A percentile compares a stretch with the other conserved stretches of the same genome.
Evolutionary conservation across 345 rosid genomes (phyloP).

Genomic region (Hirschfeldia incana): DNA sequence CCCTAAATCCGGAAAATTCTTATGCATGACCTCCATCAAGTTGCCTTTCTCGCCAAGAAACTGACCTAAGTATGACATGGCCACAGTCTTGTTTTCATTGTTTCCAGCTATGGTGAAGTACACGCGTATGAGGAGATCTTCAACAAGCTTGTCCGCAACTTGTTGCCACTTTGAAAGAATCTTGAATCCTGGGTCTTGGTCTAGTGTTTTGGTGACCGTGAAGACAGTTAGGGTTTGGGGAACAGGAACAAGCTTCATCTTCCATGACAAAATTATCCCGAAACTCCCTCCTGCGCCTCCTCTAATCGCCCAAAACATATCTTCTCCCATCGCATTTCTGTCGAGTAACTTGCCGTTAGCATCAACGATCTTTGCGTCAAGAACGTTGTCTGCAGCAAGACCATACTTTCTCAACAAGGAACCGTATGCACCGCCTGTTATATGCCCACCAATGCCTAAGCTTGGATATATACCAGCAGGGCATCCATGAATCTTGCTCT

Average conservation of each 20-base stretch:
- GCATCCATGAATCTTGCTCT: constrained; percentile 56
- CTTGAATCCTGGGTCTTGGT: constrained; percentile 42
- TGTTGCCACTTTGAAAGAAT: constrained; percentile 54
- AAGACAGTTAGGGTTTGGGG: constrained; percentile 55
- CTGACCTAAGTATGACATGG: constrained; percentile 46
- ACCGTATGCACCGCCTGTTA: constrained; percentile 67
- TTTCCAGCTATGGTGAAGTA: constrained; percentile 25
- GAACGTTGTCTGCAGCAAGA: constrained; percentile 67
- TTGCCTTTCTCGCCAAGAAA: constrained; percentile 48
- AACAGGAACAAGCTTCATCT: constrained; percentile 60
- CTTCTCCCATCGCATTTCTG: constrained; percentile 59
- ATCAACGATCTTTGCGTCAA: constrained; percentile 60
- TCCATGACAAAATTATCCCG: constrained; percentile 62
- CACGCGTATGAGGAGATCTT: constrained; percentile 52
- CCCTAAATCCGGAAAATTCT: constrained; percentile 58
- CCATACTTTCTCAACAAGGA: constrained; percentile 72
- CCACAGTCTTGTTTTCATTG: constrained; percentile 40
- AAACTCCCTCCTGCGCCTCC: constrained; percentile 75
- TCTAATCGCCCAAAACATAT: constrained; percentile 63
- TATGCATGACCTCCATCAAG: constrained; percentile 43
- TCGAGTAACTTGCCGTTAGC: constrained; percentile 54
- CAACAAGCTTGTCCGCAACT: constrained; percentile 25
- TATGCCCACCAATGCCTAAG: constrained; percentile 61
- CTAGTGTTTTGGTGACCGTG: constrained; percentile 45
- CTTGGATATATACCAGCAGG: constrained; percentile 60